phyloP scores from a whole-genome alignment of 129 eudicot species.

The Artemisia argyi region DNA sequence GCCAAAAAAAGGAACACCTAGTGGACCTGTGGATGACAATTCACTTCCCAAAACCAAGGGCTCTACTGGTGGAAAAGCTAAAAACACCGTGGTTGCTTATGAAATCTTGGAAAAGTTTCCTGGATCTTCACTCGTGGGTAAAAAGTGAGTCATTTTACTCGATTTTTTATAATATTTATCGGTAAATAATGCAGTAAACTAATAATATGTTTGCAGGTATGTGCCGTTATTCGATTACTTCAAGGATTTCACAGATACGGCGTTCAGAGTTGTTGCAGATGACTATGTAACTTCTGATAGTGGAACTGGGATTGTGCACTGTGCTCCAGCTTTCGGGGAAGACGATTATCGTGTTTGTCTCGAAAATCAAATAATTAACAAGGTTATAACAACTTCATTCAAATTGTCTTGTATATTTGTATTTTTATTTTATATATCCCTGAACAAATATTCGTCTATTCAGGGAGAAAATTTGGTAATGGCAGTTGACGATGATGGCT shows the following conservation, averaged over 20 bases:
- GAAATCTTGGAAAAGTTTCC: conserved; percentile 54
- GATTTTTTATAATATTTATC: neutral
- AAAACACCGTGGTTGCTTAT: conserved; percentile 45
- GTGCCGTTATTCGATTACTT: conserved; percentile 21
- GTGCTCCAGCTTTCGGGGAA: conserved; percentile 94
- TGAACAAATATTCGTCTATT: neutral
- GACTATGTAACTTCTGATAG: conserved; percentile 73
- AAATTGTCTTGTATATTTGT: neutral
- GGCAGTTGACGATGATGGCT: conserved; percentile 89
- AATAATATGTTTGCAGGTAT: conserved; percentile 40
- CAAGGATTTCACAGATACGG: conserved; percentile 18
- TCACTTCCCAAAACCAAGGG: conserved; percentile 29
- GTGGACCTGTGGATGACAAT: conserved; percentile 45
- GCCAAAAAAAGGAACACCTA: conserved; percentile 48
- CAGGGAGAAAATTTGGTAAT: conserved; percentile 69
- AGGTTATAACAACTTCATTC: conserved; percentile 30
- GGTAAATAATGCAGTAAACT: conserved; percentile 35
- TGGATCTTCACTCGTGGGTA: conserved; percentile 73
- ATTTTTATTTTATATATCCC: neutral
- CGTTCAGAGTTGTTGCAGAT: conserved; percentile 23
- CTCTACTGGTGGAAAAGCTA: conserved; percentile 35
- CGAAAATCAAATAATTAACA: conserved; percentile 58
- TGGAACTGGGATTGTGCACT: conserved; percentile 82
- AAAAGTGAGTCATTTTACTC: conserved; percentile 42
- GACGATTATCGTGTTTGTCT: conserved; percentile 89